Base-by-base conservation (phyloP, 805 yeast genomes). In the Martiniozyma abietophila region DNA sequence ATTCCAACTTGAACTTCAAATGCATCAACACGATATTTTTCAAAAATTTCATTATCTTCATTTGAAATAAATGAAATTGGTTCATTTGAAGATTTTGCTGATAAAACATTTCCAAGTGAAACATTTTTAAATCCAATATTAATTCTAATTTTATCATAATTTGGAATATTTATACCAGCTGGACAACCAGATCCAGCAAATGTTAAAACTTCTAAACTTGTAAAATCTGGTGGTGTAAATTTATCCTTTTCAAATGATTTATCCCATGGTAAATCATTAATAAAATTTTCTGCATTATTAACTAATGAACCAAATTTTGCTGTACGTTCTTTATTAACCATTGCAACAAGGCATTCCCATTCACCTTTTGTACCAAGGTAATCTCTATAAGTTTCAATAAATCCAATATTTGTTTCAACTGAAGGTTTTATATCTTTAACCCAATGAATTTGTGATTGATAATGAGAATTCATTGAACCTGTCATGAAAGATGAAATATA, bases 1-100 rank as follows among this genome's bases (percentile, higher is more conserved):
- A 85, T 80, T 36, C 95, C 96, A 32, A 85, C 96, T 60, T 85
- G 95, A 28, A 85, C 92, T 58, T 85, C 95, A 54, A 85, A 85
- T 1, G 95, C 80, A 31, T 80, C 88, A 30, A 74, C 79, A 50
- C 84, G 69, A 63, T 80, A 79, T 52, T 78, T 72, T 41, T 76
- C 72, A 61, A 71, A 84, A 28, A 75, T 50, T 8, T 64, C 76
- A 40, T 67, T 71, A 36, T 76, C 69, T 9, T 59, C 54, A 4
- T 67, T 69, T 26, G 57, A 50, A 36, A 85, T 61, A 51, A 85
- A 85, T 11, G 85, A 76, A 43, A 79, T 67, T 25, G 77, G 76
- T 44, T 76, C 79, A 46, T 73, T 74, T 31, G 72, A 67, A 2
- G 89, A 75, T 42, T 76, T 75, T 17, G 95, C 83, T 44, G 76